Evolutionary conservation across 495 filamentous ascomycete species (phyloP).

Genomic region (Aspergillus ellipticus): DNA sequence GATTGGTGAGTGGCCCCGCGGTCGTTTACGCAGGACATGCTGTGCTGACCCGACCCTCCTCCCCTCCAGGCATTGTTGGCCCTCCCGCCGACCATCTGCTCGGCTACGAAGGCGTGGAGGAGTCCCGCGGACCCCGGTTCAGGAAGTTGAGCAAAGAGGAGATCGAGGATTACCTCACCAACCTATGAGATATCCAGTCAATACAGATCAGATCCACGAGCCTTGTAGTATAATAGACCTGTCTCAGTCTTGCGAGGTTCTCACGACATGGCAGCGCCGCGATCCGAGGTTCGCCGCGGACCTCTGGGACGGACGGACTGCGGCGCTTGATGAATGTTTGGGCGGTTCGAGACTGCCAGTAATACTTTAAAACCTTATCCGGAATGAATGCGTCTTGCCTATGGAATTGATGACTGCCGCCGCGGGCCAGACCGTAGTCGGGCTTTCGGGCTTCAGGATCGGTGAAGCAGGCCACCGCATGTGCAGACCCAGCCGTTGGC

Average conservation of each 20-base stretch:
- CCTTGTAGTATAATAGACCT: slow-evolving; percentile 27
- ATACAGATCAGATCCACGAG: slow-evolving; percentile 8
- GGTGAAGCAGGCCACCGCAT: background rate
- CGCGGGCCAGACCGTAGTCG: background rate
- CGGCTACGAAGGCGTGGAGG: slow-evolving; percentile 88
- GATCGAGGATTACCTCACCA: slow-evolving; percentile 98
- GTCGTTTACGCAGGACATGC: background rate
- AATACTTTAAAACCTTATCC: background rate
- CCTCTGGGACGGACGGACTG: background rate
- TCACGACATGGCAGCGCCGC: slow-evolving; percentile 8
- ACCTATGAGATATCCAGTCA: slow-evolving; percentile 56
- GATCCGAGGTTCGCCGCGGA: background rate
- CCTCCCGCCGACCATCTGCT: slow-evolving; percentile 89
- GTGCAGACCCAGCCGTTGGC: no score
- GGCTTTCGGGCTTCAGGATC: background rate
- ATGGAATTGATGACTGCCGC: background rate
- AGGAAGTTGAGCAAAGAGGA: slow-evolving; percentile 94
- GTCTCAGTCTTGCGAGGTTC: slow-evolving; percentile 23
- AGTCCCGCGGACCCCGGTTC: slow-evolving; percentile 86
- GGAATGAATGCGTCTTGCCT: background rate
- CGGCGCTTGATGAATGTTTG: background rate
- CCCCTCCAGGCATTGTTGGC: slow-evolving; percentile 87
- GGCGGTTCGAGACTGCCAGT: background rate
- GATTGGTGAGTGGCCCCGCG: slow-evolving; percentile 63
- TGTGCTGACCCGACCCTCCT: slow-evolving; percentile 17